Base-by-base conservation (phyloP, 192 early-diverging fungal genomes). In the Entomortierella beljakovae region DNA sequence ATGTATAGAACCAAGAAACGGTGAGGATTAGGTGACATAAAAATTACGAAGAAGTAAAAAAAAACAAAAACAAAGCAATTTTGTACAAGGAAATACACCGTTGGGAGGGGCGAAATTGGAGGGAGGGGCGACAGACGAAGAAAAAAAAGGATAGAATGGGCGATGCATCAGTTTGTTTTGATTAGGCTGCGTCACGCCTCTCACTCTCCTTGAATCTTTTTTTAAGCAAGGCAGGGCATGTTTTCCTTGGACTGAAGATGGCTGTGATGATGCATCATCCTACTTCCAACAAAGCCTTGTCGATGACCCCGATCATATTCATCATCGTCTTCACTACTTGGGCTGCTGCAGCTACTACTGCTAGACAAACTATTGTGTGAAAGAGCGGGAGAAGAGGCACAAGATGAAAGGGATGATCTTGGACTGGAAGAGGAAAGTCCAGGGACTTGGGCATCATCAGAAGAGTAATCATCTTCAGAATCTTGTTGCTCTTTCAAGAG, bases 211-310 rank as follows among this genome's bases (percentile, higher is more conserved):
- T 16, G 13, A 11, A 9, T 28, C 20, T 57, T 66, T 56, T 42
- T 56, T 70, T 58, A 70, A 8, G 68, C 68, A 23, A 70, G 56
- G 52, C 68, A 70, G 11, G 58, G 68, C 68, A 70, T 61, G 40
- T 70, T 61, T 22, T 70, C 68, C 4, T 61, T 63, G 54, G 71
- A 40, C 56, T 51, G 54, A 28, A 73, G 63, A 31, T 73, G 55
- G 62, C 57, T 71, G 70, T 71, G 70, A 32, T 55, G 62, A 65
- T 73, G 71, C 71, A 73, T 73, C 71, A 64, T 73, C 29, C 34
- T 57, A 49, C 59, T 42, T 15, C 38, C 55, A 37, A 2, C 32
- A 20, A 9, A 18, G 34, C n/a, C 26, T 40, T 13, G 11, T 7
- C 40, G 59, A 22, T 29, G 16, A 11, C 23, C 15, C 25, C 46